Evolutionary conservation across 352 stramenopile genomes (phyloP), one percentile per base, ranked within the genome.

Genomic region (Pythium rishiriense): DNA sequence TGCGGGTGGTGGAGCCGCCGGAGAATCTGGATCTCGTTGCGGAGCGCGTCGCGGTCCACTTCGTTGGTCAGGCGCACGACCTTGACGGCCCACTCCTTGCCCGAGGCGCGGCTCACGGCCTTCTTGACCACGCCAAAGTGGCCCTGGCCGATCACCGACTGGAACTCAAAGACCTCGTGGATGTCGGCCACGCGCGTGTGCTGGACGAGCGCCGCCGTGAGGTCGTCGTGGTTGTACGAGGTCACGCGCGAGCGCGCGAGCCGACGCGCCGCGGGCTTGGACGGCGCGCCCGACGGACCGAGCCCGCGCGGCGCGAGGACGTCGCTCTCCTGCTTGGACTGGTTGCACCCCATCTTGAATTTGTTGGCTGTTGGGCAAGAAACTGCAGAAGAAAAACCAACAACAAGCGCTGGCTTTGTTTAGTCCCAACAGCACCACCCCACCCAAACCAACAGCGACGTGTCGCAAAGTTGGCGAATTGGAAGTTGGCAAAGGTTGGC

Each of bases 51-150:
- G 52, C 85, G 83, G 66, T 93, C 81, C 29, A 90, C 75, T 42
- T 83, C 74, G 41, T 93, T 93, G 43, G 69, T 81, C 4, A 93
- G 72, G 10, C 81, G 69, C 26, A 91, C 84, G 62, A 90, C 63
- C 67, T 93, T 93, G 54, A 93, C 76, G 10, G 84, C 84, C 83
- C 84, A 91, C 46, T 82, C 75, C 59, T 91, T 90, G 63, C 81
- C 82, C 19, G 79, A 89, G 31, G 75, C 75, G 24, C 75, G 77
- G 56, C 77, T 90, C 26, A 78, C 68, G 1, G 81, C 82, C 55
- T 74, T 77, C 66, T 88, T 81, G 35, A 93, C 84, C 62, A 77
- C 83, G 21, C 84, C 82, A 43, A 90, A 91, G 59, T 90, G 81
- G 42, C 84, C 82, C 64, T 76, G 78, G 49, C 84, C 84, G 56